Evolutionary conservation across 805 yeast genomes (phyloP).

Genomic region (Wickerhamia fluorescens): DNA sequence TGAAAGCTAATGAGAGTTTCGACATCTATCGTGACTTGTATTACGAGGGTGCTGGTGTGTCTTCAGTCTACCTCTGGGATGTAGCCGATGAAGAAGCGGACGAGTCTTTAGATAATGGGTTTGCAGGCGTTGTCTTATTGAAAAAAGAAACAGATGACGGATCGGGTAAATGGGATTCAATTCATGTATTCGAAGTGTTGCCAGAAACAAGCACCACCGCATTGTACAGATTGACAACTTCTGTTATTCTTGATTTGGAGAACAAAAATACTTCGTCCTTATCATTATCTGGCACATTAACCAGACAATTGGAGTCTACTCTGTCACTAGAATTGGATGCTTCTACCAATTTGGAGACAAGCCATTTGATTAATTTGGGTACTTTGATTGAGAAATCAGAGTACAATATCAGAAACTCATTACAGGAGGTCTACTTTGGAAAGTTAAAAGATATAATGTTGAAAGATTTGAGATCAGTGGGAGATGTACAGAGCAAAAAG

Average conservation of each 20-base stretch:
- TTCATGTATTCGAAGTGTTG: conserved; percentile 80
- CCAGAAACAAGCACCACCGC: conserved; percentile 33
- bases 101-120: conserved; percentile 38
- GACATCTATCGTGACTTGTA: conserved; percentile 89
- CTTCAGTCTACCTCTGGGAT: conserved; percentile 91
- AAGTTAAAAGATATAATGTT: conserved; percentile 80
- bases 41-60: conserved; percentile 84
- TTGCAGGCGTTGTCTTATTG: conserved; percentile 87
- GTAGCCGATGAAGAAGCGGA: conserved; percentile 47
- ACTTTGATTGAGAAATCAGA: conserved; percentile 82
- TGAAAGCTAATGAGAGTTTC: conserved; percentile 80
- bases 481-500: conserved; percentile 25
- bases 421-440: conserved; percentile 93
- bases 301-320: conserved; percentile 69
- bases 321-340: conserved; percentile 32
- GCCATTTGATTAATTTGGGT: conserved; percentile 86
- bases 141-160: conserved; percentile 56
- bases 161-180: conserved; percentile 79
- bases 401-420: conserved; percentile 73
- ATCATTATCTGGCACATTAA: conserved; percentile 72
- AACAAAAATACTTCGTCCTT: conserved; percentile 14
- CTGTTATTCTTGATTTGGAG: conserved; percentile 71
- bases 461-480: conserved; percentile 36
- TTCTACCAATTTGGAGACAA: conserved; percentile 37
- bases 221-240: conserved; percentile 71